Percentiles rank a stretch among this genome's conserved stretches.
Conservation (phyloP, 2,329 filamentous ascomycete genomes). For the Cladosporium oxysporum region DNA sequence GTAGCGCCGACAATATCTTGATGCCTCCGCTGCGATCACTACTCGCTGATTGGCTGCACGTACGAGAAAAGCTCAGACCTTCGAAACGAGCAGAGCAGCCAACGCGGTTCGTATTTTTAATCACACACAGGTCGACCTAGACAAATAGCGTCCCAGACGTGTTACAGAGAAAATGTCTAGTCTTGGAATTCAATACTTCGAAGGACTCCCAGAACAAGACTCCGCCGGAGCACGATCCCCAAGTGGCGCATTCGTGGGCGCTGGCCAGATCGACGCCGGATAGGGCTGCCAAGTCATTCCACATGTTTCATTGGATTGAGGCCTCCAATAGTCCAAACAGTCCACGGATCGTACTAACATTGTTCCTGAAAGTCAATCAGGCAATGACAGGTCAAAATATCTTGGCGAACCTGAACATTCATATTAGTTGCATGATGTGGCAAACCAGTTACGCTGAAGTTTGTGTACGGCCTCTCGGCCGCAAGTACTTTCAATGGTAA, state of each 20-base stretch:
- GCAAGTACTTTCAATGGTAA: not conserved
- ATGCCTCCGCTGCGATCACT: not conserved
- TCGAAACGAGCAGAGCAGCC: not conserved
- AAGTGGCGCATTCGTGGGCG: not conserved
- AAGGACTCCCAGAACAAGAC: not conserved
- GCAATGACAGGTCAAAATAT: not conserved
- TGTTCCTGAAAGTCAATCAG: not conserved
- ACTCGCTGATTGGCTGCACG: not conserved
- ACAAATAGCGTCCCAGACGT: not conserved
- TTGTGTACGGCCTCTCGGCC: not conserved
- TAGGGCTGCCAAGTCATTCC: not conserved
- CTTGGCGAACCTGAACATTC: not conserved
- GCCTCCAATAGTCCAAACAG: not conserved
- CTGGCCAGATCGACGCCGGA: not conserved
- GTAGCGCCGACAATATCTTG: constrained; percentile 2
- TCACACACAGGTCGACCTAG: not conserved
- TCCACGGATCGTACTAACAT: not conserved
- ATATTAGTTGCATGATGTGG: not conserved
- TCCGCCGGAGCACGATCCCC: not conserved
- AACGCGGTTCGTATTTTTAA: not conserved
- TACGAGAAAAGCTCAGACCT: constrained; percentile 2
- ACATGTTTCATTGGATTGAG: not conserved
- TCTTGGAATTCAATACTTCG: not conserved
- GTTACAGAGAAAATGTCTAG: not conserved
- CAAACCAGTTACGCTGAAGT: not conserved